Base-by-base conservation (phyloP, 140 eudicot species). In the Anethum foeniculum region DNA sequence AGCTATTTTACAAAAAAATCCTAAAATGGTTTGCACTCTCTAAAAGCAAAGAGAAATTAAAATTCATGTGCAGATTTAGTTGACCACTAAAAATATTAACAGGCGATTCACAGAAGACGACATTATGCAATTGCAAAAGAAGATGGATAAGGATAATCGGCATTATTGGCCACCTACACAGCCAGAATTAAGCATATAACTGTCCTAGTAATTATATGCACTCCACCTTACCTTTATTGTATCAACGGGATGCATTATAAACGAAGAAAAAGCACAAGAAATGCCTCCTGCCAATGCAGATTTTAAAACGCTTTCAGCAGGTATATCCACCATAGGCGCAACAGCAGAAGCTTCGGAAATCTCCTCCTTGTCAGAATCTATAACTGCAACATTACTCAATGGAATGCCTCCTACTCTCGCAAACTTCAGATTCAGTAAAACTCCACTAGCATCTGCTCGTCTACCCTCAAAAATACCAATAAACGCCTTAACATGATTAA, bases 211-310 rank as follows among this genome's bases (percentile, higher is more conserved):
- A 36, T 23, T 77, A 34, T 39, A 58, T 72, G 83, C 58, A 43
- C 47, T 68, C 68, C 41, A 44, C 36, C 67, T 78, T 83, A 85
- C 98, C 93, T 94, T 94, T 69, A 94, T 85, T 34, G 96, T 90
- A 86, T 94, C 98, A 39, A 94, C 83, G 54, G 98, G 98, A 75
- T 94, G 92, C 97, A 94, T 78, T 65, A 88, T 85, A 76, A 94
- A 84, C 16, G 97, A 86, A n/a, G 98, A 94, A 32, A 94, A 86
- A 18, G 97, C 97, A 87, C 88, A 90, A 18, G 98, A 86, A 81
- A 94, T 93, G 73, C 98, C 98, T 80, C 98, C 98, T 9, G 97
- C 97, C 78, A 94, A 80, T 69, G 98, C 98, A 81, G 98, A 86
- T 83, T 91, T 90, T 21, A 94, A 48, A 82, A 94, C 94, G 81